These are phyloP conservation scores for Rhytidhysteron rufulum DNA, from an alignment of 2,329 filamentous ascomycete genomes.

Conservation along the genomic window DNA sequence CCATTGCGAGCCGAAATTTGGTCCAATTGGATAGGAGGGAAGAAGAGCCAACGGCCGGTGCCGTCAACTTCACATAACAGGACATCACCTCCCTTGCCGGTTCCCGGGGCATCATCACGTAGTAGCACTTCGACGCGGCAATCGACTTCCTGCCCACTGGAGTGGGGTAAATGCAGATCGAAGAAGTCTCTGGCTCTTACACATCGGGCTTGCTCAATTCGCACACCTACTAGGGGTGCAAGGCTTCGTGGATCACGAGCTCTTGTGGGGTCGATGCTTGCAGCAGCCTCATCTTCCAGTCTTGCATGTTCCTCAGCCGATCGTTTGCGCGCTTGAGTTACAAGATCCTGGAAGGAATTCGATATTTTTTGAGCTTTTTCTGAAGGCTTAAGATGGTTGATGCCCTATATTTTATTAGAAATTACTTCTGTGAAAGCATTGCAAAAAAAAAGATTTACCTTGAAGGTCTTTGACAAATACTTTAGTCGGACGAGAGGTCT, in stretches of 20 bases:
- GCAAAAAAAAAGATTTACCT: conserved; percentile 44
- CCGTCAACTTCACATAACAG: conserved; percentile 86
- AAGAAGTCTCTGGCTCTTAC: conserved; percentile 91
- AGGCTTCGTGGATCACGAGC: conserved; percentile 76
- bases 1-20: conserved; percentile 77
- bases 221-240: conserved; percentile 64
- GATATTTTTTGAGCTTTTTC: conserved; percentile 58
- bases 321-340: conserved; percentile 71
- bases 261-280: conserved; percentile 74
- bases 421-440: neutral
- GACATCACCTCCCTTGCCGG: conserved; percentile 72
- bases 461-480: conserved; percentile 79
- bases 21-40: conserved; percentile 75
- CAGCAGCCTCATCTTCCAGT: conserved; percentile 81
- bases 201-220: conserved; percentile 71
- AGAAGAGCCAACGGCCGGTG: conserved; percentile 76
- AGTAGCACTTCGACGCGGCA: conserved; percentile 85
- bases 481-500: conserved; percentile 84
- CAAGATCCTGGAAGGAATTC: conserved; percentile 65
- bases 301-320: conserved; percentile 69
- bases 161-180: conserved; percentile 78
- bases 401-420: conserved; percentile 45
- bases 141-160: conserved; percentile 82
- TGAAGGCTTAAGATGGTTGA: conserved; percentile 54
- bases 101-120: conserved; percentile 70